Evolutionary conservation across 2,329 filamentous ascomycete genomes (phyloP).

Genomic region (Colletotrichum sp.): DNA sequence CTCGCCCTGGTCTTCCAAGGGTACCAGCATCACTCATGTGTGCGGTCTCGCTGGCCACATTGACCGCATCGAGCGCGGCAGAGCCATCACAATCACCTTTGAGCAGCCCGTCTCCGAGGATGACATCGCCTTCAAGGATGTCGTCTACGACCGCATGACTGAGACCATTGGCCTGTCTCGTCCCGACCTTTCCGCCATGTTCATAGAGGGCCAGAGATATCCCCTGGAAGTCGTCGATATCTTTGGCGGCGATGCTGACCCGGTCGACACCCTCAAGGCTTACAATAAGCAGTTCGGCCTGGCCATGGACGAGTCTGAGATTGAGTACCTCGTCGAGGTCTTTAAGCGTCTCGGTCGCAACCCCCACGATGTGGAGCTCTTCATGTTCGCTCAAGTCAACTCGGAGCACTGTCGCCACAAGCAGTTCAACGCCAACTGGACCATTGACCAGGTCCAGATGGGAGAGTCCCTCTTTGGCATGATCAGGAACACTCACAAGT

Average conservation of each 20-base stretch:
- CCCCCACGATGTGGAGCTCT: conserved; percentile 91
- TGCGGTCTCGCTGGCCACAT: conserved; percentile 77
- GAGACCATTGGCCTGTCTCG: conserved; percentile 72
- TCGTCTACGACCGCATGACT: conserved; percentile 94
- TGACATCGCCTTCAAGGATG: conserved; percentile 65
- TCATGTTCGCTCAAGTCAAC: conserved; percentile 99
- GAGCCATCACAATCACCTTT: conserved; percentile 73
- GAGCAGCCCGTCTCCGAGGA: conserved; percentile 49
- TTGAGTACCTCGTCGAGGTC: conserved; percentile 86
- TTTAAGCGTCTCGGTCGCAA: conserved; percentile 52
- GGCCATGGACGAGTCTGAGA: conserved; percentile 85
- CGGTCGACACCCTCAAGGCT: conserved; percentile 74
- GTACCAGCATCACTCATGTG: conserved; percentile 90
- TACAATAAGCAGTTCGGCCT: conserved; percentile 87
- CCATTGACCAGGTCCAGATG: conserved; percentile 84
- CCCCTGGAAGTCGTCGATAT: conserved; percentile 79
- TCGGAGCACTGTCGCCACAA: conserved; percentile 89
- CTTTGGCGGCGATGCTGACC: conserved; percentile 65
- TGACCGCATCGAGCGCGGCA: conserved; percentile 84
- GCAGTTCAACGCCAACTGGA: conserved; percentile 97
- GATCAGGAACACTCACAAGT: conserved; percentile 94
- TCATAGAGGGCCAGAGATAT: conserved; percentile 66
- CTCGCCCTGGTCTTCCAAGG: conserved; percentile 97
- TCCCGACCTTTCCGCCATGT: conserved; percentile 78
- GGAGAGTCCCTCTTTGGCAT: conserved; percentile 86